A percentile compares a stretch with the other conserved stretches of the same genome.
Evolutionary conservation across 495 filamentous ascomycete species (phyloP).

Genomic region (Penicillium cataractarum): DNA sequence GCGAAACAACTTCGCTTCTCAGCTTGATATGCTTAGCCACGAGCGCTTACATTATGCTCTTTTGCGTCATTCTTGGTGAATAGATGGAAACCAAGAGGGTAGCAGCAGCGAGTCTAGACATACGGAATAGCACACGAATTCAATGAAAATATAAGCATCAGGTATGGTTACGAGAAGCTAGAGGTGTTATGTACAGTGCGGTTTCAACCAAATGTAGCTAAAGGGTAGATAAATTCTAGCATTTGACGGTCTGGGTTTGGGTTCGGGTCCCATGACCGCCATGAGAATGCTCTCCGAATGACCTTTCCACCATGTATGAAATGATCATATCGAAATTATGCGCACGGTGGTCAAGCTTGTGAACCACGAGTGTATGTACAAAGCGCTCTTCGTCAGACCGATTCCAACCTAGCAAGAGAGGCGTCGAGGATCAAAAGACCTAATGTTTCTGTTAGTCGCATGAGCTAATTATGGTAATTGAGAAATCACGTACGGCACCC

Average conservation of each 20-base stretch:
- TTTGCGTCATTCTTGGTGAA: not conserved
- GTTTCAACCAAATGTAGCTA: not conserved
- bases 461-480: not conserved
- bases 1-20: not conserved
- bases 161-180: not conserved
- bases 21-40: not conserved
- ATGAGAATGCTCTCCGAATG: too few relatives aligned
- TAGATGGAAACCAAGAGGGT: not conserved
- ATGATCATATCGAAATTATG: too few relatives aligned
- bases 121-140: not conserved
- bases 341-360: not conserved
- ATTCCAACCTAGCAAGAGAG: not conserved
- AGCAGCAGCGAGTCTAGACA: not conserved
- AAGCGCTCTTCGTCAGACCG: not conserved
- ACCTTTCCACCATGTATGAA: too few relatives aligned
- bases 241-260: not conserved
- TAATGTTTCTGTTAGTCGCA: conserved; percentile 11
- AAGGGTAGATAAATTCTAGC: not conserved
- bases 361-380: not conserved
- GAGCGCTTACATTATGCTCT: not conserved
- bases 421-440: conserved; percentile 30
- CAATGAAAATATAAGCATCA: not conserved
- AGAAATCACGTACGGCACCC: conserved; percentile 65
- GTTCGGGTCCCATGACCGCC: not conserved
- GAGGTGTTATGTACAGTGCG: not conserved